Evolutionary conservation across 1,139 yeast genomes (phyloP).

Genomic region (Candida albicans): DNA sequence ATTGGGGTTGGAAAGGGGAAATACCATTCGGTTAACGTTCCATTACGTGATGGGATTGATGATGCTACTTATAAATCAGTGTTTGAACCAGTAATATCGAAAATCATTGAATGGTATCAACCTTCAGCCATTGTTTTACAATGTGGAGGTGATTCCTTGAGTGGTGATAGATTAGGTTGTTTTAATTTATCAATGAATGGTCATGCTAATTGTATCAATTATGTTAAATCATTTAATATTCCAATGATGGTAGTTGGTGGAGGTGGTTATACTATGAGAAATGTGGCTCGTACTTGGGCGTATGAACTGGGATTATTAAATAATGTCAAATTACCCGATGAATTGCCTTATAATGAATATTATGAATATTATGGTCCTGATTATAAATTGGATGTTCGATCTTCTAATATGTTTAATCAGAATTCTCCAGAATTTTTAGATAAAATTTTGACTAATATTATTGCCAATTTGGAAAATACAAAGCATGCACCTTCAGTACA

Average conservation of each 20-base stretch:
- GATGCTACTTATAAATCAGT: slow-evolving; percentile 88
- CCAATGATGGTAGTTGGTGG: slow-evolving; percentile 97
- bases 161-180: slow-evolving; percentile 91
- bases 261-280: slow-evolving; percentile 98
- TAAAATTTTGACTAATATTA: slow-evolving; percentile 75
- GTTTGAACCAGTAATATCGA: slow-evolving; percentile 81
- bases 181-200: slow-evolving; percentile 90
- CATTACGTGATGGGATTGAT: slow-evolving; percentile 92
- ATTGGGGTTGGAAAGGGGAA: slow-evolving; percentile 86
- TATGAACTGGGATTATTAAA: slow-evolving; percentile 89
- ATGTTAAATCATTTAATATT: slow-evolving; percentile 78
- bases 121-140: slow-evolving; percentile 94
- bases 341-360: slow-evolving; percentile 93
- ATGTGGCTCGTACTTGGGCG: slow-evolving; percentile 96
- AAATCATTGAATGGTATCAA: slow-evolving; percentile 85
- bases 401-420: slow-evolving; percentile 96
- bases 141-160: slow-evolving; percentile 96
- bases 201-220: slow-evolving; percentile 93
- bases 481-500: slow-evolving; percentile 96
- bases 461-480: slow-evolving; percentile 79
- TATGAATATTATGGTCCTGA: slow-evolving; percentile 98
- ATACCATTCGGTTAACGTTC: slow-evolving; percentile 85
- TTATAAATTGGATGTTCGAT: slow-evolving; percentile 88
- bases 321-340: slow-evolving; percentile 74
- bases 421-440: slow-evolving; percentile 91